Percentiles rank a stretch among this genome's conserved stretches.
Evolutionary conservation across 208 protist species (phyloP).

Genomic region (Borovskyia barvae): DNA sequence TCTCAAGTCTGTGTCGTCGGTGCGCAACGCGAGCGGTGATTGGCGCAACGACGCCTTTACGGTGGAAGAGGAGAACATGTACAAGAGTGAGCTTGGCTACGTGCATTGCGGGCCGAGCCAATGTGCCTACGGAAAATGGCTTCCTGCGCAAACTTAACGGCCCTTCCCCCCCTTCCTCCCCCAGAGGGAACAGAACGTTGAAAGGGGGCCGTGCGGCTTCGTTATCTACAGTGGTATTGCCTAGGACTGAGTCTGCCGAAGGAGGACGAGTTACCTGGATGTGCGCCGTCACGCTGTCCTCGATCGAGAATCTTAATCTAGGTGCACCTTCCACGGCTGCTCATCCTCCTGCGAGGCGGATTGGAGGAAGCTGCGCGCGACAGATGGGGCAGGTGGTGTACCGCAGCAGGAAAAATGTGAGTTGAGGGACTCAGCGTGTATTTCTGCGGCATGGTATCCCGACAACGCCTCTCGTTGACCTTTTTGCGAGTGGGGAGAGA

Average conservation of each 20-base stretch:
- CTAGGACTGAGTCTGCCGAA: too few relatives aligned
- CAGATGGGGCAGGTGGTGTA: too few relatives aligned
- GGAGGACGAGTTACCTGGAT: background rate
- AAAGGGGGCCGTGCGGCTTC: background rate
- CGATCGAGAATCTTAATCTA: too few relatives aligned
- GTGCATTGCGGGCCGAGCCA: slow-evolving; percentile 63
- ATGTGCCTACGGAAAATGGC: slow-evolving; percentile 43
- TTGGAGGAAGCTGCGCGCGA: too few relatives aligned
- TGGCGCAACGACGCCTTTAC: slow-evolving; percentile 85
- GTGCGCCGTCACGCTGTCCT: slow-evolving; percentile 8
- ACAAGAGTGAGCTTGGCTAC: slow-evolving; percentile 81
- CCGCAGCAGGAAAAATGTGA: too few relatives aligned
- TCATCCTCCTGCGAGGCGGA: too few relatives aligned
- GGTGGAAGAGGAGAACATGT: slow-evolving; percentile 68
- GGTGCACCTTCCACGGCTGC: too few relatives aligned
- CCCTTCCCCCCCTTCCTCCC: background rate
- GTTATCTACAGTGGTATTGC: too few relatives aligned
- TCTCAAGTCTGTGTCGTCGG: slow-evolving; percentile 52
- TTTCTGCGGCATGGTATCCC: too few relatives aligned
- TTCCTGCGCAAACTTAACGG: slow-evolving; percentile 7
- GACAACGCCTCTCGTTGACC: too few relatives aligned
- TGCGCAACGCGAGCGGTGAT: slow-evolving; percentile 79
- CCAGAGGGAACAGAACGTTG: background rate
- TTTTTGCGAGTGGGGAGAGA: too few relatives aligned
- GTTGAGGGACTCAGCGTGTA: too few relatives aligned